Conservation (phyloP, 2,329 filamentous ascomycete genomes). For the Coniosporium tulheliwenetii region DNA sequence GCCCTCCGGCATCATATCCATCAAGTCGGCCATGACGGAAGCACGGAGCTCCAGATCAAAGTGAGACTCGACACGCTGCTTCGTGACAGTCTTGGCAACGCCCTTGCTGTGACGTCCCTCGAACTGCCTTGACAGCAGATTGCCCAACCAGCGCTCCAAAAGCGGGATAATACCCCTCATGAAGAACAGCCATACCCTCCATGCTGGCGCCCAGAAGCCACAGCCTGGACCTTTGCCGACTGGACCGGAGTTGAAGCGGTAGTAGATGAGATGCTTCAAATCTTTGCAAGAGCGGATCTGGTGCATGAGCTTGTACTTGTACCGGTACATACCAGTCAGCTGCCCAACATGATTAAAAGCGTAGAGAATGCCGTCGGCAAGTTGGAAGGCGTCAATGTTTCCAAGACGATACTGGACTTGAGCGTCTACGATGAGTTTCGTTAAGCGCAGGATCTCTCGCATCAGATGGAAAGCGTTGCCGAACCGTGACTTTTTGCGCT, state of each 20-base stretch:
- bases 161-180: slow-evolving; percentile 97
- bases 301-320: slow-evolving; percentile 99
- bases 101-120: slow-evolving; percentile 98
- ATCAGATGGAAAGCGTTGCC: slow-evolving; percentile 98
- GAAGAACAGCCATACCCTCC: slow-evolving; percentile 98
- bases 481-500: slow-evolving; percentile 97
- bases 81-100: slow-evolving; percentile 96
- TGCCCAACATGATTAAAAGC: slow-evolving; percentile 99
- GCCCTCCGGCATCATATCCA: slow-evolving; percentile 99
- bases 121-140: slow-evolving; percentile 90
- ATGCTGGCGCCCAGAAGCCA: slow-evolving; percentile 97
- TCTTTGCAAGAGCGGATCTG: slow-evolving; percentile 99
- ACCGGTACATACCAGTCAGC: slow-evolving; percentile 97
- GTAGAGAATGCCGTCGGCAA: slow-evolving; percentile 96
- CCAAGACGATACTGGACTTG: slow-evolving; percentile 95
- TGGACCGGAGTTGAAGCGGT: slow-evolving; percentile 91
- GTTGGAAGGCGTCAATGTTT: slow-evolving; percentile 97
- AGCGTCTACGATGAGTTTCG: slow-evolving; percentile 94
- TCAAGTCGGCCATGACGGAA: slow-evolving; percentile 95
- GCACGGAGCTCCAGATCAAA: slow-evolving; percentile 95
- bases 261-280: slow-evolving; percentile 97
- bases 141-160: slow-evolving; percentile 92
- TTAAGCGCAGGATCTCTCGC: slow-evolving; percentile 90
- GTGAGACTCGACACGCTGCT: slow-evolving; percentile 96
- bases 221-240: slow-evolving; percentile 96